Evolutionary conservation across 768 basidiomycete species (phyloP).

Genomic region (Strobilomyces echinocephalus): DNA sequence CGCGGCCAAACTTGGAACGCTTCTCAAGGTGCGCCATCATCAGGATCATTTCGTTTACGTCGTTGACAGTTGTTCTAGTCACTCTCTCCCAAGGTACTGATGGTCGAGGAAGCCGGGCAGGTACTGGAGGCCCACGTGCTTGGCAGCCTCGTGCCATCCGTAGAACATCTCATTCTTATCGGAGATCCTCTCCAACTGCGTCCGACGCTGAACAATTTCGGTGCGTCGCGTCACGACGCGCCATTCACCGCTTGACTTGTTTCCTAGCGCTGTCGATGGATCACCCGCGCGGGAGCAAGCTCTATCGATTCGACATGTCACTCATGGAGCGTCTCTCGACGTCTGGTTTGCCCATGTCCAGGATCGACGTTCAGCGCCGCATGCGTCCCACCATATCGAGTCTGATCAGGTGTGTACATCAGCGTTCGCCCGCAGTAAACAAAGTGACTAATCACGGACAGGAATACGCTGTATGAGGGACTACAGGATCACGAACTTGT

Average conservation of each 20-base stretch:
- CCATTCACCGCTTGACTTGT: background rate
- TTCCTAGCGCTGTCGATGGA: constrained; percentile 63
- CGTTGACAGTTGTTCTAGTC: constrained; percentile 35
- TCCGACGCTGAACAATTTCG: constrained; percentile 58
- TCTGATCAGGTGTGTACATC: constrained; percentile 29
- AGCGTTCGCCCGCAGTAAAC: background rate
- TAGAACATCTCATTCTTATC: constrained; percentile 75
- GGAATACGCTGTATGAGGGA: constrained; percentile 56
- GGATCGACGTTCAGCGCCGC: constrained; percentile 65
- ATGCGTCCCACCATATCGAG: constrained; percentile 71
- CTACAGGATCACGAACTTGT: constrained; percentile 57
- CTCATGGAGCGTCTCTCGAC: constrained; percentile 69
- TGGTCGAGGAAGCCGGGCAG: constrained; percentile 82
- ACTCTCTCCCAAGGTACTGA: constrained; percentile 52
- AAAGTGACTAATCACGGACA: constrained; percentile 14
- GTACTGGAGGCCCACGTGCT: constrained; percentile 76
- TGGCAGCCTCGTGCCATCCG: constrained; percentile 54
- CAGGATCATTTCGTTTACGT: background rate
- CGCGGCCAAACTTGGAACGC: constrained; percentile 58
- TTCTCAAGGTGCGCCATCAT: constrained; percentile 46
- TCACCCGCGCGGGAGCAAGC: constrained; percentile 44
- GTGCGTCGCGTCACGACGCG: constrained; percentile 32
- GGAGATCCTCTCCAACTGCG: constrained; percentile 77
- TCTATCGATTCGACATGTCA: constrained; percentile 68
- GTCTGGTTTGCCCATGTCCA: constrained; percentile 59